Evolutionary conservation across 306 rosid genomes (phyloP), one percentile per base, ranked within the genome.

Genomic region (Acacia melanoxylon): DNA sequence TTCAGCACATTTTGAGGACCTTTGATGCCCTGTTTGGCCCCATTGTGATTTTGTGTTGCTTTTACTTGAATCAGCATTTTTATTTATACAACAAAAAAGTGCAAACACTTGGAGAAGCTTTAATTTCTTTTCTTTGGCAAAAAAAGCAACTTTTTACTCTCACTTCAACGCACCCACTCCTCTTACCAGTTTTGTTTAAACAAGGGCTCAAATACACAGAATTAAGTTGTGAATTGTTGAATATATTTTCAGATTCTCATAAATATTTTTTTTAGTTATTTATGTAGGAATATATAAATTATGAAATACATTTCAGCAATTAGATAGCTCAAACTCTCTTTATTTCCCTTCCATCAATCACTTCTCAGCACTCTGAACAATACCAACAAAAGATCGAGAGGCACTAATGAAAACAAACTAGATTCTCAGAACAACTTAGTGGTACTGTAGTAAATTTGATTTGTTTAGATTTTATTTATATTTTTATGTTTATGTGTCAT

Each of bases 1-100:
- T 65, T 72, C 75, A 25, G 72, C 48, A 65, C 78, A 44, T 82
- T 37, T 71, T 13, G 31, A 25, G 72, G 40, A 69, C 37, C 58
- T 59, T 59, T 46, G 68, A 76, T 40, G 10, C 52, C 31, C 51
- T 69, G 52, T 69, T 69, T 69, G 74, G 74, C 74, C 52, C 52
- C 15, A 11, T 44, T 41, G 52, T 20, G 27, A 22, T 19, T 4
- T 68, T 35, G 25, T 40, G 24, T n/a, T 69, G 51, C 33, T 69
- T 69, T 61, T 61, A 25, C 10, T 24, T 62, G 40, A 62, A 62
- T 27, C 35, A 13, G 3, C 31, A 29, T 63, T 63, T 62, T 63
- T 63, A 25, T 58, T n/a, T 62, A 24, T 61, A 5, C 9, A 27
- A 45, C 10, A 8, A 12, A 62, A 62, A 62, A 62, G 37, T 13